These are phyloP conservation scores for Silene latifolia DNA, from an alignment of 148 eudicot genomes.

Conservation along the genomic window DNA sequence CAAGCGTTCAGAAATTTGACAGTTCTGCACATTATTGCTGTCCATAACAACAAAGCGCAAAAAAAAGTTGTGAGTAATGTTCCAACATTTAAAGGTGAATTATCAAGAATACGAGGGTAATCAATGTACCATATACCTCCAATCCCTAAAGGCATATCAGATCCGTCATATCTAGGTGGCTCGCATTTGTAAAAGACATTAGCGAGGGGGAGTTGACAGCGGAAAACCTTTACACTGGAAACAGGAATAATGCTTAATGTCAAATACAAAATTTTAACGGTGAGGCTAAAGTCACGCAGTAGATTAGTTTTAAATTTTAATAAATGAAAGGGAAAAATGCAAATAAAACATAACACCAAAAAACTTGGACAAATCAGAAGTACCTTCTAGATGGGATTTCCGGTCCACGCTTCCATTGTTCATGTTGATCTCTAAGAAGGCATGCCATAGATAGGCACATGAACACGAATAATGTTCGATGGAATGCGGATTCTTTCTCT, in stretches of 20 bases:
- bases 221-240: conserved; percentile 77
- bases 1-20: too few species aligned
- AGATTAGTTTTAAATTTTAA: not conserved
- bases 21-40: too few species aligned
- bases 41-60: too few species aligned
- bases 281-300: not conserved
- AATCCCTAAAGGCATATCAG: conserved; percentile 38
- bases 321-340: not conserved
- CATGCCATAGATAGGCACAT: conserved; percentile 83
- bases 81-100: not conserved
- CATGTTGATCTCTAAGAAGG: conserved; percentile 79
- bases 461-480: conserved; percentile 68
- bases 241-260: not conserved
- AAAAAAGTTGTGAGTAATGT: too few species aligned
- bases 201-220: conserved; percentile 56
- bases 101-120: not conserved
- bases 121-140: conserved; percentile 51
- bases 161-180: conserved; percentile 56
- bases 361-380: not conserved
- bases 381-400: conserved; percentile 68
- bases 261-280: not conserved
- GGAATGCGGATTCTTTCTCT: conserved; percentile 64
- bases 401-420: conserved; percentile 69
- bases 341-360: not conserved
- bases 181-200: conserved; percentile 67